Conservation (phyloP, 192 early-diverging fungal genomes). For the Backusella circina region DNA sequence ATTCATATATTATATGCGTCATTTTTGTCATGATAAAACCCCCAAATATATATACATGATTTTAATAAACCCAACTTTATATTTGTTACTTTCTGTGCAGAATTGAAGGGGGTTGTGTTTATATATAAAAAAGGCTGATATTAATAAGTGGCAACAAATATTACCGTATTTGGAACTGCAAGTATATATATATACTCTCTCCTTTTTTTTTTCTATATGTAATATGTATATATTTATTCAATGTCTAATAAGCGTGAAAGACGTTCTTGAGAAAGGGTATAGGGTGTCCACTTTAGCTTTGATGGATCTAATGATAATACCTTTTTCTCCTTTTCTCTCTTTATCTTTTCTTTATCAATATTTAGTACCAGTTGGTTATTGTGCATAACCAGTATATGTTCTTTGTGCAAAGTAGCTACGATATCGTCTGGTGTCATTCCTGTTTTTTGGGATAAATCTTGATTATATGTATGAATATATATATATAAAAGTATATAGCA, state of each 20-base stretch:
- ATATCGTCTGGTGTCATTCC: slow-evolving; percentile 86
- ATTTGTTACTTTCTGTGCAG: not conserved
- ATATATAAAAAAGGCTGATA: not conserved
- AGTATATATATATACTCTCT: not conserved
- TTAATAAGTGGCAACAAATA: slow-evolving; percentile 1
- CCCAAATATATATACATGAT: not conserved
- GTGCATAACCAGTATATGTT: slow-evolving; percentile 36
- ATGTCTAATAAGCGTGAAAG: not conserved
- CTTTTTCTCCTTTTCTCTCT: not conserved
- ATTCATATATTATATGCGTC: too few relatives aligned
- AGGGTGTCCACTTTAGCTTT: not conserved
- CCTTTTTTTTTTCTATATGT: not conserved
- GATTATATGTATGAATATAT: not conserved
- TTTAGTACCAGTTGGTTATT: not conserved
- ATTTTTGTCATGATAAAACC: too few relatives aligned
- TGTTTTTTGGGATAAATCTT: slow-evolving; percentile 68
- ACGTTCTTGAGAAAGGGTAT: not conserved
- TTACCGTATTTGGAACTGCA: not conserved
- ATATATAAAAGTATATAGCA: not conserved
- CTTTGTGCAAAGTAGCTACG: slow-evolving; percentile 68
- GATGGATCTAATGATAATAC: not conserved
- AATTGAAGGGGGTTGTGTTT: not conserved
- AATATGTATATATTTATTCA: not conserved
- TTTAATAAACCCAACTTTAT: not conserved
- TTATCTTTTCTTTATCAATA: not conserved